Evolutionary conservation across 2,329 filamentous ascomycete genomes (phyloP).

Genomic region (Neofusicoccum ribis): DNA sequence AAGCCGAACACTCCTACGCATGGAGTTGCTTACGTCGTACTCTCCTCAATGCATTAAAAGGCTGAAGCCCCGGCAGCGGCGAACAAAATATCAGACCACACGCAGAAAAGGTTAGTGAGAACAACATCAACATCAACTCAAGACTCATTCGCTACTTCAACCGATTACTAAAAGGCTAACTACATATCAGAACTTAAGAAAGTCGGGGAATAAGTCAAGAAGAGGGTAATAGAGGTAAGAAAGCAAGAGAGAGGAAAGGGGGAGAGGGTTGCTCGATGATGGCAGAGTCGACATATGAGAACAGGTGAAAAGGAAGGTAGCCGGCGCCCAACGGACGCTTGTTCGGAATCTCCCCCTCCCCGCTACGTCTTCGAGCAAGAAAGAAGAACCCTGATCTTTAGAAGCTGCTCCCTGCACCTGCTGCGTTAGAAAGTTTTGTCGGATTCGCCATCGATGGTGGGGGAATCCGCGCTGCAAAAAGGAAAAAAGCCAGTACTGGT

Average conservation of each 20-base stretch:
- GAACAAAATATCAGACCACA: no score
- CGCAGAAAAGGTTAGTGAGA: no score
- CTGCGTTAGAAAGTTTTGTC: conserved; percentile 20
- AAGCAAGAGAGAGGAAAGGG: not conserved
- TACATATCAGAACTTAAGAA: conserved; percentile 20
- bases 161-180: conserved; percentile 20
- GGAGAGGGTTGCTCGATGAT: not conserved
- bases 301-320: conserved; percentile 12
- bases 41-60: no score
- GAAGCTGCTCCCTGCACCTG: conserved; percentile 19
- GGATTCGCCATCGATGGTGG: not conserved
- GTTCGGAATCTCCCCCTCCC: not conserved
- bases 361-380: not conserved
- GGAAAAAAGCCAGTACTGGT: conserved; percentile 20
- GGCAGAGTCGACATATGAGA: conserved; percentile 14
- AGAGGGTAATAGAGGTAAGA: conserved; percentile 14
- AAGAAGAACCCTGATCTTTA: conserved; percentile 17
- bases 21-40: no score
- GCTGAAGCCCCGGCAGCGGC: no score
- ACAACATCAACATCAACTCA: conserved; percentile 5
- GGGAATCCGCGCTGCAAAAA: conserved; percentile 18
- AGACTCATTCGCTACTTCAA: conserved; percentile 20
- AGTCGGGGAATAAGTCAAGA: conserved; percentile 21
- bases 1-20: no score
- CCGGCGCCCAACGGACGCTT: conserved; percentile 7